Base-by-base conservation (phyloP, 2,329 filamentous ascomycete species). In the Tricladium varicosporioides region DNA sequence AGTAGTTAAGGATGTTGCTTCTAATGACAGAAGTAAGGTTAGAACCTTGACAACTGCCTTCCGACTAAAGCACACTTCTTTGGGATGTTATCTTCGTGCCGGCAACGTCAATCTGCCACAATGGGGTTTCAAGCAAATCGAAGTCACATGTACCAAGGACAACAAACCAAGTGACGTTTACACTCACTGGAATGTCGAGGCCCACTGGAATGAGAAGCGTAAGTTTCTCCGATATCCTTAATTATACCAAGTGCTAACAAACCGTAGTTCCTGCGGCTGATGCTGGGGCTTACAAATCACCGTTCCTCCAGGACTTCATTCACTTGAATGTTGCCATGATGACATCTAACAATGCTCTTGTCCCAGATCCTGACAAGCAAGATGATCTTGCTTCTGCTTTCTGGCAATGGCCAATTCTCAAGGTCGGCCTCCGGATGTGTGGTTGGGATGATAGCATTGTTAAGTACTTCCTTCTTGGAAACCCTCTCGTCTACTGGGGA, bases 71-170 rank as follows among this genome's bases (percentile, higher is more conserved):
- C 92, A 99, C 72, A 79, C 84, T 44, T 80, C 85, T 54, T 80
- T 97, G 54, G 90, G 89, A 65, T 99, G 94, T 76, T 99, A 99
- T 72, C 84, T 99, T 51, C 88, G 92, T 63, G 95, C 94, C 58
- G 93, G 92, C 66, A 99, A 96, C 69, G 89, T 92, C 67, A 99
- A 97, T 75, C 81, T 99, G 62, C 94, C 94, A 51, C 94, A 97
- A 72, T 99, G 94, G 94, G 94, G 94, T 72, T 99, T 99, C 82
- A 97, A 97, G 79, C 94, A 99, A 76, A 97, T 99, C 64, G 94
- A 99, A 77, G 92, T 94, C 36, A 96, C 92, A 22, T 99, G 94
- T 75, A 86, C 88, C 65, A 97, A 96, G 79, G 84, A 88, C 66
- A 96, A 97, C 78, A 94, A 93, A 69, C 91, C 92, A 5, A 84